These are phyloP conservation scores for Anastatica hierochuntica DNA, from an alignment of 345 rosid species.

Conservation along the genomic window DNA sequence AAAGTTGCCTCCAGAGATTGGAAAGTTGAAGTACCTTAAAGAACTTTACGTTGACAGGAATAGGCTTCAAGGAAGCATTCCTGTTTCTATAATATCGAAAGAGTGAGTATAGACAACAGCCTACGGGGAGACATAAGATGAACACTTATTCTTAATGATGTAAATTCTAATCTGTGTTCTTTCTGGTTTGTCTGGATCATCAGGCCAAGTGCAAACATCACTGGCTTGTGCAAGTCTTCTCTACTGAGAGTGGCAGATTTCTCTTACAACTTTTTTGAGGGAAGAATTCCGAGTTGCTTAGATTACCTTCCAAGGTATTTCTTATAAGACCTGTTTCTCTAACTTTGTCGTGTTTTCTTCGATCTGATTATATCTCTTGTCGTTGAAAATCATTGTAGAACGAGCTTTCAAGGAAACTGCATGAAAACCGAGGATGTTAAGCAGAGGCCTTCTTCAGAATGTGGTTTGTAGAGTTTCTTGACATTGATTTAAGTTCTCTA, in stretches of 20 bases:
- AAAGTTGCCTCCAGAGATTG: conserved; percentile 59
- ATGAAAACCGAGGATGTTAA: conserved; percentile 42
- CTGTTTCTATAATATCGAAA: conserved; percentile 24
- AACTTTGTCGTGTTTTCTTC: neutral
- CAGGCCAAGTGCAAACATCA: conserved; percentile 46
- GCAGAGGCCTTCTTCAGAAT: conserved; percentile 62
- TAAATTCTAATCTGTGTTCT: neutral
- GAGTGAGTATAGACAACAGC: conserved; percentile 12
- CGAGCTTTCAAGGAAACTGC: conserved; percentile 92
- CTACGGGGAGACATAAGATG: no score
- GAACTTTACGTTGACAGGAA: conserved; percentile 77
- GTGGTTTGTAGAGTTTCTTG: conserved; percentile 42
- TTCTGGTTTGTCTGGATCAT: conserved; percentile 2
- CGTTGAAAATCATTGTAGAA: conserved; percentile 29
- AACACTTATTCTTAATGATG: neutral
- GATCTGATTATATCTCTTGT: neutral
- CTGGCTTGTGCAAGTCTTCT: conserved; percentile 67
- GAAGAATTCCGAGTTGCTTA: conserved; percentile 77
- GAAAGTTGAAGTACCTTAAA: conserved; percentile 58
- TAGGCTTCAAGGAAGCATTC: conserved; percentile 74
- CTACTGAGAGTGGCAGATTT: conserved; percentile 62
- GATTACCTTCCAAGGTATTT: conserved; percentile 60
- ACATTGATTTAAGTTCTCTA: neutral
- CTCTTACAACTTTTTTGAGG: conserved; percentile 74
- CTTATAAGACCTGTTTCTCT: neutral